These are phyloP conservation scores for Cryphonectria nitschkei DNA, from an alignment of 2,329 filamentous ascomycete species.

Conservation along the genomic window DNA sequence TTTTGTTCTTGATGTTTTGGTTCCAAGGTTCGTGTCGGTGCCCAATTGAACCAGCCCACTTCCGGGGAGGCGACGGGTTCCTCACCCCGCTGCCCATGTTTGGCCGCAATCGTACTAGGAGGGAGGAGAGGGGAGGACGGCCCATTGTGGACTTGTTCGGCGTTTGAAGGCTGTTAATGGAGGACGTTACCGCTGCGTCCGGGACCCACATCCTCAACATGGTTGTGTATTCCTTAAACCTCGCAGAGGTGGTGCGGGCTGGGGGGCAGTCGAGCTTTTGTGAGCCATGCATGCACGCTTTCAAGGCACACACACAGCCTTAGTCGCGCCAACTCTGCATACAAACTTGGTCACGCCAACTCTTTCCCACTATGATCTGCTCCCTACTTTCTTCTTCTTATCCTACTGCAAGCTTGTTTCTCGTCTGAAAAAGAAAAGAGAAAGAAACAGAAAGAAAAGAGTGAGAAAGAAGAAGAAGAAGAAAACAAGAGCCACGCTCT, in stretches of 20 bases:
- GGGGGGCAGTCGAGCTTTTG: background rate
- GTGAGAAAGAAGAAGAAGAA: no score
- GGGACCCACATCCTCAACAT: background rate
- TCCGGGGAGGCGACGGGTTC: background rate
- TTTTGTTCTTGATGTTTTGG: no score
- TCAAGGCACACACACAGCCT: background rate
- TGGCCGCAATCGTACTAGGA: constrained; percentile 1
- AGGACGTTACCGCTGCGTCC: background rate
- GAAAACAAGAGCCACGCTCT: background rate
- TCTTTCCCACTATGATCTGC: background rate
- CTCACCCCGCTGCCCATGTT: background rate
- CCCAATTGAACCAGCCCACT: background rate
- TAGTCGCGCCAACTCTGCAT: background rate
- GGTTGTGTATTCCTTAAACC: background rate
- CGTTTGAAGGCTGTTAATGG: background rate
- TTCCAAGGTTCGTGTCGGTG: background rate
- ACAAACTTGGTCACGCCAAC: background rate
- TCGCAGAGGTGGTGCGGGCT: background rate
- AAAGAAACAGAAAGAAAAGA: background rate
- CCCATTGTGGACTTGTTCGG: background rate
- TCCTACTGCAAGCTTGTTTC: background rate
- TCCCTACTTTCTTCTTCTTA: background rate
- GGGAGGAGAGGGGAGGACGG: background rate
- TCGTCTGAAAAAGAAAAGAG: background rate
- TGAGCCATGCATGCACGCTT: background rate